Percentiles rank a stretch among this genome's conserved stretches.
Evolutionary conservation across 495 filamentous ascomycete genomes (phyloP).

Genomic region (Lineolata rhizophorae): DNA sequence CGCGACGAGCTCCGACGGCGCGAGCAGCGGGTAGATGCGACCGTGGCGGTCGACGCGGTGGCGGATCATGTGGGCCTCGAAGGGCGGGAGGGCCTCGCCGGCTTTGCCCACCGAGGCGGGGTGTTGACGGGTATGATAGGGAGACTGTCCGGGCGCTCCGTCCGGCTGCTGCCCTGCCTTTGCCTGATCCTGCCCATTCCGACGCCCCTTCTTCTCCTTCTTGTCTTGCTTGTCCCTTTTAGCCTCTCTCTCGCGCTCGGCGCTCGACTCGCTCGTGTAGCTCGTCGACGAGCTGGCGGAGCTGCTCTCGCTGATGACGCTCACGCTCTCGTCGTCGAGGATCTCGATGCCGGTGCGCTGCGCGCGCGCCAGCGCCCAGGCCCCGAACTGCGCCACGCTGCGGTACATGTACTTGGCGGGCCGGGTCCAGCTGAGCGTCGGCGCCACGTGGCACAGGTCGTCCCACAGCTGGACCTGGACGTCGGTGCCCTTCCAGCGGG

Average conservation of each 20-base stretch:
- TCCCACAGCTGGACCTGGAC: slow-evolving; percentile 97
- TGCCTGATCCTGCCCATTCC: slow-evolving; percentile 1
- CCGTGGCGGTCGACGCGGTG: slow-evolving; percentile 66
- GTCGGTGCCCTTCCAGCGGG: slow-evolving; percentile 56
- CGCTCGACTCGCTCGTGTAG: slow-evolving; percentile 1
- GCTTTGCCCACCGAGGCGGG: slow-evolving; percentile 58
- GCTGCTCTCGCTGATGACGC: slow-evolving; percentile 30
- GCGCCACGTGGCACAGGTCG: slow-evolving; percentile 75
- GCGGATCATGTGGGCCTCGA: slow-evolving; percentile 71
- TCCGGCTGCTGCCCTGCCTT: slow-evolving; percentile 3
- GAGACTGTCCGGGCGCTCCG: slow-evolving; percentile 5
- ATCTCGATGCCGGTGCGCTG: slow-evolving; percentile 64
- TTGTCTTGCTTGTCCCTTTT: slow-evolving; percentile 10
- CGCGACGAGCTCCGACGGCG: slow-evolving; percentile 33
- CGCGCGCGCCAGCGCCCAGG: slow-evolving; percentile 69
- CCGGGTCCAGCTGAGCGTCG: slow-evolving; percentile 75
- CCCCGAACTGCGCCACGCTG: slow-evolving; percentile 73
- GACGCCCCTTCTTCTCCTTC: slow-evolving; percentile 4
- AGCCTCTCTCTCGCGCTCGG: slow-evolving; percentile 2
- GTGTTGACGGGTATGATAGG: slow-evolving; percentile 1
- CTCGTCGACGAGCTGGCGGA: slow-evolving; percentile 17
- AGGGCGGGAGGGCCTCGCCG: slow-evolving; percentile 60
- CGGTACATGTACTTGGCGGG: slow-evolving; percentile 91
- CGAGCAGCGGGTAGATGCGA: slow-evolving; percentile 39
- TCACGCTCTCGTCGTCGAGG: slow-evolving; percentile 52